Base-by-base conservation (phyloP, 2,329 filamentous ascomycete species). In the Herpotrichia juniperi region DNA sequence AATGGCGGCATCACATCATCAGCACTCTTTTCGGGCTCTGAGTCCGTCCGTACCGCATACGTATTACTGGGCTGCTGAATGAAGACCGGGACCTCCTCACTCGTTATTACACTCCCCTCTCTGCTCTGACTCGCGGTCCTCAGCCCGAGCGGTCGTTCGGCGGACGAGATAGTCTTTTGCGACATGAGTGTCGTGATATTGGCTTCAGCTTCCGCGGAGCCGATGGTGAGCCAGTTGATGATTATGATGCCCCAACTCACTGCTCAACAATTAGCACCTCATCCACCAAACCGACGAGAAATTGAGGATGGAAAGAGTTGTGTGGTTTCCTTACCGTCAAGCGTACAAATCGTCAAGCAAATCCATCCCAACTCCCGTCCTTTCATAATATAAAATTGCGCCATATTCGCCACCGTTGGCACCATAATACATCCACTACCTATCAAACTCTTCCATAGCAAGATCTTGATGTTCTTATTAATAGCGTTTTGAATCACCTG, bases 341-440 rank as follows among this genome's bases (percentile, higher is more conserved):
- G 44, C 0, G 66, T 71, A 55, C 74, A 77, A 3, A 74, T 62
- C 1, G 65, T 69, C 30, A 75, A 66, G 49, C 74, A 76, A 1
- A 76, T 55, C 74, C 72, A 76, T 0, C 64, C 71, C 5, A 71
- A 60, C 50, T 76, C 71, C 7, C 64, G 53, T 1, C 69, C 72
- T 10, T 63, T 55, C 43, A 67, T 62, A 24, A 54, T 59, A 64
- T 47, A 76, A 56, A 48, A 74, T 26, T 24, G 58, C 51, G 19
- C 46, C 58, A 76, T 58, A 46, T 76, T 77, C 11, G 63, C 65
- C 3, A 74, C 63, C 1, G 74, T 75, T 6, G 72, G 70, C 1
- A 74, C 24, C 51, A 75, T 59, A 24, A 76, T 66, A 6, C 72
- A 50, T 2, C 68, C 28, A 2, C 64, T 66, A 4, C 72, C 74